A percentile compares a stretch with the other conserved stretches of the same genome.
These are phyloP conservation scores for Syncephalastrum racemosum DNA, from an alignment of 371 early-diverging fungal genomes.

Conservation along the genomic window DNA sequence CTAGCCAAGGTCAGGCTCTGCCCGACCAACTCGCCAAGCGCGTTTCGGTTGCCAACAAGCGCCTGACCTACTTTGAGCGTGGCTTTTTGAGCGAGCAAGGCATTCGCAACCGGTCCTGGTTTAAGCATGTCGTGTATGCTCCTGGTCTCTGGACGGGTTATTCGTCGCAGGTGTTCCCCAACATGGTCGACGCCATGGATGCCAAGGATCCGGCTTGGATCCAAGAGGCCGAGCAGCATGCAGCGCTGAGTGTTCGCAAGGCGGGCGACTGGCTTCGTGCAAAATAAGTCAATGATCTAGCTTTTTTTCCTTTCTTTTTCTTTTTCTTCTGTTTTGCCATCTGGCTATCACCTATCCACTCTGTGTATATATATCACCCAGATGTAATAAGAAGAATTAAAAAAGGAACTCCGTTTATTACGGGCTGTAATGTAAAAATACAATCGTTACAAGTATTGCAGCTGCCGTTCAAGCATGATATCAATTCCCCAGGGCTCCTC, in stretches of 20 bases:
- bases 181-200: slow-evolving; percentile 50
- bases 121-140: slow-evolving; percentile 59
- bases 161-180: slow-evolving; percentile 50
- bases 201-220: slow-evolving; percentile 21
- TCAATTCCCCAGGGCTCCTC: too few relatives aligned
- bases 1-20: slow-evolving; percentile 3
- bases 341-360: too few relatives aligned
- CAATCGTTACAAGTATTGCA: too few relatives aligned
- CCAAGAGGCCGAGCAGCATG: slow-evolving; percentile 26
- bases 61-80: slow-evolving; percentile 49
- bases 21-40: slow-evolving; percentile 23
- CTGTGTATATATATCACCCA: too few relatives aligned
- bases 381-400: too few relatives aligned
- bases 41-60: slow-evolving; percentile 35
- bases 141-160: slow-evolving; percentile 59
- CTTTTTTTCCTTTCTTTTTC: too few relatives aligned
- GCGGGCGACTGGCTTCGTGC: slow-evolving; percentile 6
- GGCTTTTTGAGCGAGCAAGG: slow-evolving; percentile 57
- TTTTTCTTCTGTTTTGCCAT: too few relatives aligned
- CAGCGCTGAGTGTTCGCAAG: slow-evolving; percentile 11
- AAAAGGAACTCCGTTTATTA: too few relatives aligned
- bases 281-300: too few relatives aligned
- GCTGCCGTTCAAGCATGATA: too few relatives aligned
- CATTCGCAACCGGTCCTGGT: slow-evolving; percentile 59
- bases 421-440: too few relatives aligned